Conservation (phyloP, 306 rosid genomes). For the Alnus rubra region DNA sequence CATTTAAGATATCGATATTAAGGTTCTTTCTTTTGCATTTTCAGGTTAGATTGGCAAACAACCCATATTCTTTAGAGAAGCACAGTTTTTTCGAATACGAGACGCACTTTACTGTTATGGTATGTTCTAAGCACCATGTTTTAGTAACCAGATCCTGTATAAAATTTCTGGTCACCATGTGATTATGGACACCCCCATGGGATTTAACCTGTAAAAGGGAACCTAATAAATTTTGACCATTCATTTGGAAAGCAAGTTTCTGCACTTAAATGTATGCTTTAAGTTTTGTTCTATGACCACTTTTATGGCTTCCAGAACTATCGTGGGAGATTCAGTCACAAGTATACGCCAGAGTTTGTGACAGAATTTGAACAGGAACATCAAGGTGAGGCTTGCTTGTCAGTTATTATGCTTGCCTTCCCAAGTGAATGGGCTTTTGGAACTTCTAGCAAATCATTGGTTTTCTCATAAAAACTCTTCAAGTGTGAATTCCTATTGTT, state of each 20-base stretch:
- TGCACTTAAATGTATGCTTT: constrained; percentile 6
- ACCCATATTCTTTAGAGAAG: constrained; percentile 74
- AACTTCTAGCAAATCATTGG: constrained; percentile 2
- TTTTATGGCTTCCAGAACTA: constrained; percentile 60
- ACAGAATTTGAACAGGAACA: constrained; percentile 91
- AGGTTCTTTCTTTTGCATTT: constrained; percentile 25
- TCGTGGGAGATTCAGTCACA: constrained; percentile 75
- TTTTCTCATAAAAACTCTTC: constrained; percentile 10
- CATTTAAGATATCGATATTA: constrained; percentile 19
- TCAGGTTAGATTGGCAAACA: constrained; percentile 93
- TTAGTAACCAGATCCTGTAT: background rate
- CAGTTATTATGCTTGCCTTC: constrained; percentile 13
- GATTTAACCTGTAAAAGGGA: background rate
- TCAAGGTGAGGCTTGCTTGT: constrained; percentile 47
- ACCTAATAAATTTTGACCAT: background rate
- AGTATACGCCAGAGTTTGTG: constrained; percentile 68
- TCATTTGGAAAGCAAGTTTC: background rate
- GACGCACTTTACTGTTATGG: constrained; percentile 99
- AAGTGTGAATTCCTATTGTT: constrained; percentile 1
- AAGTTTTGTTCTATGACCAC: constrained; percentile 16
- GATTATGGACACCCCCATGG: background rate
- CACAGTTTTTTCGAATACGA: constrained; percentile 87
- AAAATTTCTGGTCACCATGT: constrained; percentile 6
- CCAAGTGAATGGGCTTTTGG: background rate
- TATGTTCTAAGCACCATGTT: constrained; percentile 40